Percentiles rank a stretch among this genome's conserved stretches.
Conservation (phyloP, 768 basidiomycete species). For the Calocybe indica region DNA sequence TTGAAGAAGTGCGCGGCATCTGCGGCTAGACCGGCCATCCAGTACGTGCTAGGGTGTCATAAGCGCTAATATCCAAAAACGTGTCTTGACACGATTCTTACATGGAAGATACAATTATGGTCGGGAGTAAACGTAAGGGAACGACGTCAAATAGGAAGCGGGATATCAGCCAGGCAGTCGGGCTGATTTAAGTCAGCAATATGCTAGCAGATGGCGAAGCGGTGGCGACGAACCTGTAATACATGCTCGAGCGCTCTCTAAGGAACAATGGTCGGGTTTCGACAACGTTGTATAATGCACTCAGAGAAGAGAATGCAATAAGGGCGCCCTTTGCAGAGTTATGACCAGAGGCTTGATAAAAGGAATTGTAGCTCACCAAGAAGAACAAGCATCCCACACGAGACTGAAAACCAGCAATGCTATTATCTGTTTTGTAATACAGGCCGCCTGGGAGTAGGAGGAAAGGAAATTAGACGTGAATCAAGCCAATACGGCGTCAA, state of each 20-base stretch:
- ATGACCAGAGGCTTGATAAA: background rate
- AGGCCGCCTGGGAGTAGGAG: conserved; percentile 54
- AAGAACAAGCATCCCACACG: conserved; percentile 95
- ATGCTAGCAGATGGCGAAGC: conserved; percentile 2
- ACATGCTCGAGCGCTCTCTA: conserved; percentile 78
- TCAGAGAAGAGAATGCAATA: conserved; percentile 86
- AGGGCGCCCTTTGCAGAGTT: conserved; percentile 61
- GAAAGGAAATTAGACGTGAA: background rate
- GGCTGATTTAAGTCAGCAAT: conserved; percentile 34
- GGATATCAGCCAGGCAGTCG: conserved; percentile 87
- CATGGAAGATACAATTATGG: conserved; percentile 82
- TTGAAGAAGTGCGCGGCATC: conserved; percentile 89
- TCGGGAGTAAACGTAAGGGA: conserved; percentile 84
- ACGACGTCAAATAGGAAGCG: conserved; percentile 86
- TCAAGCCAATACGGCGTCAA: background rate
- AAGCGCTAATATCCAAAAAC: background rate
- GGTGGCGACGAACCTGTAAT: conserved; percentile 63
- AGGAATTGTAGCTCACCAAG: conserved; percentile 42
- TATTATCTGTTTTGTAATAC: conserved; percentile 74
- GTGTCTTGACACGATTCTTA: conserved; percentile 26
- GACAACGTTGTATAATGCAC: conserved; percentile 85
- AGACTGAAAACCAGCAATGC: conserved; percentile 91
- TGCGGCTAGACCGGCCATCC: conserved; percentile 88
- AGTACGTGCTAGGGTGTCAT: conserved; percentile 58
- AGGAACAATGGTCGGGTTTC: conserved; percentile 83